phyloP scores from a whole-genome alignment of 768 basidiomycete species.

The Lentinula sp. region DNA sequence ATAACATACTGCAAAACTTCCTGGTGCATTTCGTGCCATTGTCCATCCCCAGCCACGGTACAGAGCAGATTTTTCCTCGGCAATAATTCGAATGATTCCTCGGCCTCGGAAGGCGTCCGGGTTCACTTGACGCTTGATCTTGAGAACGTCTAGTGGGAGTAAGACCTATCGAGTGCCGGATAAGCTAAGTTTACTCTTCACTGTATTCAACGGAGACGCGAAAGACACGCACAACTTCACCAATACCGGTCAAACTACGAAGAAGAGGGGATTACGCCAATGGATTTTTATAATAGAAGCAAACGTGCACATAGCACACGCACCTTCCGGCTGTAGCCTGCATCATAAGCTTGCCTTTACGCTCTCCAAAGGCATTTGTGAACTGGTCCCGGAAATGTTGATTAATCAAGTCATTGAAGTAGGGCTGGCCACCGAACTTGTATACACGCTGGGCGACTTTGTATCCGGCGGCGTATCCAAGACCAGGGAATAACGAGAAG shows the following conservation, averaged over 20 bases:
- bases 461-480: slow-evolving; percentile 98
- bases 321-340: slow-evolving; percentile 93
- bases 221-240: slow-evolving; percentile 74
- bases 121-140: slow-evolving; percentile 98
- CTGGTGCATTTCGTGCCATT: slow-evolving; percentile 95
- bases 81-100: slow-evolving; percentile 81
- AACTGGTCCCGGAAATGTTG: slow-evolving; percentile 79
- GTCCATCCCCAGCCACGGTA: slow-evolving; percentile 99
- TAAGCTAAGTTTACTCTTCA: neutral
- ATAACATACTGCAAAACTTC: slow-evolving; percentile 79
- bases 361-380: slow-evolving; percentile 83
- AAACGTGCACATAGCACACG: slow-evolving; percentile 13
- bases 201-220: neutral
- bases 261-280: slow-evolving; percentile 7
- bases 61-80: slow-evolving; percentile 86
- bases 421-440: slow-evolving; percentile 99
- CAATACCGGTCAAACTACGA: slow-evolving; percentile 68
- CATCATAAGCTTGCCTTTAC: slow-evolving; percentile 93
- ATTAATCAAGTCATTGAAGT: slow-evolving; percentile 89
- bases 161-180: slow-evolving; percentile 48
- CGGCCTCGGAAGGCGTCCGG: slow-evolving; percentile 97
- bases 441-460: slow-evolving; percentile 91
- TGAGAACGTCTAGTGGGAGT: slow-evolving; percentile 93
- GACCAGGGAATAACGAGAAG: slow-evolving; percentile 92
- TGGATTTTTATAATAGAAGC: neutral